Percentiles rank a stretch among this genome's conserved stretches.
phyloP scores from a whole-genome alignment of 306 rosid species.

The Dalbergia cultrata region DNA sequence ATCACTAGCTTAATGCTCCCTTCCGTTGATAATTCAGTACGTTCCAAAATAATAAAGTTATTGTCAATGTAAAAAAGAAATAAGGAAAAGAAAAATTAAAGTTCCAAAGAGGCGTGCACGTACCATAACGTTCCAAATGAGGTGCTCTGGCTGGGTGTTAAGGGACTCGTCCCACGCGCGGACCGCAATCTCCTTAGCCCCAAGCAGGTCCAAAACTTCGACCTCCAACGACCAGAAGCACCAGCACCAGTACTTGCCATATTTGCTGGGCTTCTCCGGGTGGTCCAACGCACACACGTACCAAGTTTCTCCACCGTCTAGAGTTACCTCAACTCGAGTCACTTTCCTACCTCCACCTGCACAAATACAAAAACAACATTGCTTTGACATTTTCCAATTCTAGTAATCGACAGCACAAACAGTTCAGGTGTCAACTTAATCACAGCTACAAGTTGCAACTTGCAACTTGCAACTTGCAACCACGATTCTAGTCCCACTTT shows the following conservation, averaged over 20 bases:
- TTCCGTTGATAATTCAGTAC: not conserved
- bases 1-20: not conserved
- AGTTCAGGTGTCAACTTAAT: not conserved
- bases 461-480: constrained; percentile 10
- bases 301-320: constrained; percentile 89
- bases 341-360: constrained; percentile 93
- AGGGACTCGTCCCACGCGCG: constrained; percentile 92
- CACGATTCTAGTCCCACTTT: not conserved
- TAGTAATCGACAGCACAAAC: not conserved
- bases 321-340: constrained; percentile 85
- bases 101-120: not conserved
- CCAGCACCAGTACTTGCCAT: constrained; percentile 96
- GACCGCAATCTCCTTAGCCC: constrained; percentile 80
- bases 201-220: constrained; percentile 74
- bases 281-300: constrained; percentile 64
- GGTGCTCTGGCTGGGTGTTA: constrained; percentile 90
- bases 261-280: constrained; percentile 70
- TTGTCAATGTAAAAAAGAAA: too few relatives aligned
- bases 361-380: not conserved
- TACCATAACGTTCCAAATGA: constrained; percentile 94
- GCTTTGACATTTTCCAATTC: not conserved
- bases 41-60: not conserved
- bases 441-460: not conserved
- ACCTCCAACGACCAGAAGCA: constrained; percentile 92
- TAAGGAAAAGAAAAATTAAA: not conserved